phyloP scores from a whole-genome alignment of 148 eudicot species.

The Cornus suecica region DNA sequence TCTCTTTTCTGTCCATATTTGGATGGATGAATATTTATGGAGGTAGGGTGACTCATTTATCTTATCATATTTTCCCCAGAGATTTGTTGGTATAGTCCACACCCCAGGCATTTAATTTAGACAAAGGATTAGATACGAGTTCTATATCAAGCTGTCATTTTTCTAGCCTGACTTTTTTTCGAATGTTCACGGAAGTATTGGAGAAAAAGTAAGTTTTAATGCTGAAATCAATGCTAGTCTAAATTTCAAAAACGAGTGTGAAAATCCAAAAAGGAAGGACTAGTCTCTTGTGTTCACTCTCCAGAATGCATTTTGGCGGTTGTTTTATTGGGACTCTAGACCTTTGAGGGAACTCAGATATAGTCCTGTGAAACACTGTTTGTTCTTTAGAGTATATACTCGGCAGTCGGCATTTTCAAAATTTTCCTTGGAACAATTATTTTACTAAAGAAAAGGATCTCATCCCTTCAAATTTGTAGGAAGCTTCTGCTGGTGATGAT shows the following conservation, averaged over 20 bases:
- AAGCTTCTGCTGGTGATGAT: slow-evolving; percentile 59
- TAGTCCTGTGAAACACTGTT: background rate
- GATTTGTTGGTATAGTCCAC: too few relatives aligned
- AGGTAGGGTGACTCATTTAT: too few relatives aligned
- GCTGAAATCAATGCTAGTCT: background rate
- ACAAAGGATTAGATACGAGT: too few relatives aligned
- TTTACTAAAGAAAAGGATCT: background rate
- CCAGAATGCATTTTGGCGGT: background rate
- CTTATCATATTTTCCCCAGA: too few relatives aligned
- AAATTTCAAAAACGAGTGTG: background rate
- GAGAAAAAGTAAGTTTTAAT: background rate
- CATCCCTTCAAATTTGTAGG: slow-evolving; percentile 18
- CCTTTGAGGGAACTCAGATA: background rate
- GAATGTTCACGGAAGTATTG: background rate
- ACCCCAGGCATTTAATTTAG: too few relatives aligned
- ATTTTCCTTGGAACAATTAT: background rate
- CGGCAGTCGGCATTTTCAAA: background rate
- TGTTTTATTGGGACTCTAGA: background rate
- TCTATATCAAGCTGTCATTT: too few relatives aligned
- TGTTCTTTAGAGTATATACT: background rate
- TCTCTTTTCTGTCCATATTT: too few relatives aligned
- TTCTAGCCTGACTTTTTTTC: too few relatives aligned
- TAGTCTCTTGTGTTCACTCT: background rate
- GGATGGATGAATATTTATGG: too few relatives aligned
- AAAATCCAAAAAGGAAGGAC: background rate